These are phyloP conservation scores for Puccinia polysora DNA, from an alignment of 1,284 basidiomycete genomes.

Conservation along the genomic window DNA sequence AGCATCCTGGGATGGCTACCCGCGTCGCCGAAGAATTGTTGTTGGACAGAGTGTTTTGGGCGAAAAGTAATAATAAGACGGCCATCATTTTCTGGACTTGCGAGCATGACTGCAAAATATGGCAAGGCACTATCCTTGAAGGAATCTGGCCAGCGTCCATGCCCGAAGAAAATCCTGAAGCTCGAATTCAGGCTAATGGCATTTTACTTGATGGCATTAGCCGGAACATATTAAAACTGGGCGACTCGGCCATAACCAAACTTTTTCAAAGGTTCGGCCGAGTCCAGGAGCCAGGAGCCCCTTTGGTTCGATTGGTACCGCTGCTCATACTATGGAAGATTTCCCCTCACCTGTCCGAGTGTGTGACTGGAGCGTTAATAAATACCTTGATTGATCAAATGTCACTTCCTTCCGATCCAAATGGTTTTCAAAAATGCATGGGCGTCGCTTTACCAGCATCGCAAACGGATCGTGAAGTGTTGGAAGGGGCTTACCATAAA, in stretches of 20 bases:
- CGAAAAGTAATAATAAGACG: conserved; percentile 36
- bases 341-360: not conserved
- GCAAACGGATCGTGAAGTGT: not conserved
- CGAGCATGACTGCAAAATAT: not conserved
- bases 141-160: conserved; percentile 8
- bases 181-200: conserved; percentile 26
- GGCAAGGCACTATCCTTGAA: conserved; percentile 40
- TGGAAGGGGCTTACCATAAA: conserved; percentile 32
- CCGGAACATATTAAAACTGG: conserved; percentile 17
- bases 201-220: conserved; percentile 14
- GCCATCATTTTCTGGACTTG: conserved; percentile 26
- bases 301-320: conserved; percentile 24
- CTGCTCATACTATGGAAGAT: conserved; percentile 25
- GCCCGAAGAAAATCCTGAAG: conserved; percentile 10
- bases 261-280: conserved; percentile 23
- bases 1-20: conserved; percentile 20
- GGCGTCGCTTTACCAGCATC: not conserved
- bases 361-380: conserved; percentile 12
- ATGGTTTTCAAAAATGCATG: conserved; percentile 23
- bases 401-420: conserved; percentile 1
- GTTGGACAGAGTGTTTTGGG: conserved; percentile 31
- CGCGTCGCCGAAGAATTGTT: conserved; percentile 32
- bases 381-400: conserved; percentile 29
- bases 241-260: conserved; percentile 10
- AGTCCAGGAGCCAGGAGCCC: conserved; percentile 2